Evolutionary conservation across 768 basidiomycete genomes (phyloP), one percentile per base, ranked within the genome.

Genomic region (Macrolepiota dolichaula): DNA sequence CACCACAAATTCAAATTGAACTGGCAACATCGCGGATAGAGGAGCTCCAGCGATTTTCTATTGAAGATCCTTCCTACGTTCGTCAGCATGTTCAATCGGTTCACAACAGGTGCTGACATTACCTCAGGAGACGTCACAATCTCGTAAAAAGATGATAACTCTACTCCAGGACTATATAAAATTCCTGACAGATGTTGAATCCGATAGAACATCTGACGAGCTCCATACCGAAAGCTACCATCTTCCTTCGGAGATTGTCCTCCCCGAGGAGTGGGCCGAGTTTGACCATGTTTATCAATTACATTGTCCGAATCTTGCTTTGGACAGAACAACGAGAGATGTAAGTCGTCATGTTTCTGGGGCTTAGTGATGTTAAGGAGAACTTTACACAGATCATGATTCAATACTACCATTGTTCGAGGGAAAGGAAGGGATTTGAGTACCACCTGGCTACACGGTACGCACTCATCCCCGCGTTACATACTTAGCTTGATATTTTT

Each of bases 201-300:
- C 80, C 0, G 83, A 83, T 32, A 62, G 65, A 11, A 65, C 60
- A n/a, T 58, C 68, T 5, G 67, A 67, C 36, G 59, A 62, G 17
- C 36, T 67, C 19, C 64, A 63, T 32, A 68, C 71, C 11, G 75
- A 80, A 57, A 82, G 76, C 56, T 89, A 89, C 65, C 80, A 85
- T 59, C 83, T 90, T 73, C 87, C 88, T 32, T 79, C 85, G 12
- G 86, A 89, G 66, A 81, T 84, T 47, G 81, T 88, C 36, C 85
- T 86, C 11, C 77, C 86, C 27, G 77, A 84, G 24, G 90, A 92
- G 67, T 88, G 85, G 89, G 83, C 81, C 1, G 84, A 87, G 62
- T 98, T 96, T 73, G 88, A 91, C 69, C 91, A 96, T 67, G 93
- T 95, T 25, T 93, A 95, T 69, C 92, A 96, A 68, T 81, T 94